A percentile compares a stretch with the other conserved stretches of the same genome.
Conservation (phyloP, 345 rosid genomes). For the Mallotus nudiflorus region DNA sequence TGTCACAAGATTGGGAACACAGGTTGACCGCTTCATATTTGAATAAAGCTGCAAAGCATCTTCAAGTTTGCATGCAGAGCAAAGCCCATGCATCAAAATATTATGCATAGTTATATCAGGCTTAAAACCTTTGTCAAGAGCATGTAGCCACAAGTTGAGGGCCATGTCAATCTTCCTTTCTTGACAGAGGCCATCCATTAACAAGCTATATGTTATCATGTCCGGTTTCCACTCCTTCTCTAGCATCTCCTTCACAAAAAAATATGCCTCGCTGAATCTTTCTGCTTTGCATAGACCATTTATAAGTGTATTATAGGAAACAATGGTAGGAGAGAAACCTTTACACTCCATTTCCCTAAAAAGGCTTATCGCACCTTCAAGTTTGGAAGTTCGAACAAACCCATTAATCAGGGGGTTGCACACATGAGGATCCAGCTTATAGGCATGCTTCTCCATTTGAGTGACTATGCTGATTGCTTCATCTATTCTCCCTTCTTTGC, state of each 20-base stretch:
- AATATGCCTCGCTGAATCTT: constrained; percentile 64
- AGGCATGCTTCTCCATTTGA: constrained; percentile 47
- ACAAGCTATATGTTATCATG: constrained; percentile 68
- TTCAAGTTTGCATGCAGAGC: constrained; percentile 66
- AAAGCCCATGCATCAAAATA: constrained; percentile 76
- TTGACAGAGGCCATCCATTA: constrained; percentile 74
- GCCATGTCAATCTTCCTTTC: constrained; percentile 65
- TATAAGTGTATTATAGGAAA: constrained; percentile 70
- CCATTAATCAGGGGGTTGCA: constrained; percentile 69
- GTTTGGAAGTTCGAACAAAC: constrained; percentile 58
- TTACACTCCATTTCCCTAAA: constrained; percentile 55
- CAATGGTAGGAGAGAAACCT: constrained; percentile 52
- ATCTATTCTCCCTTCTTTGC: constrained; percentile 67
- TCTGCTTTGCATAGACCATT: constrained; percentile 75
- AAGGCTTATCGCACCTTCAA: constrained; percentile 55
- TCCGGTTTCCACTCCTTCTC: constrained; percentile 70
- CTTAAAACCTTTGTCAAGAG: constrained; percentile 51
- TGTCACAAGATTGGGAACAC: constrained; percentile 78
- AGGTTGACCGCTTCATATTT: constrained; percentile 50
- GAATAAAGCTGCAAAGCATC: constrained; percentile 63
- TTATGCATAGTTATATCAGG: constrained; percentile 78
- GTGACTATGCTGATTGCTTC: constrained; percentile 57
- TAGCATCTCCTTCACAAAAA: constrained; percentile 72
- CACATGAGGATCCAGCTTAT: constrained; percentile 51
- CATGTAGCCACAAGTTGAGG: constrained; percentile 63